A percentile compares a stretch with the other conserved stretches of the same genome.
Conservation (phyloP, 2,329 filamentous ascomycete genomes). For the Geoglossum cookeanum region DNA sequence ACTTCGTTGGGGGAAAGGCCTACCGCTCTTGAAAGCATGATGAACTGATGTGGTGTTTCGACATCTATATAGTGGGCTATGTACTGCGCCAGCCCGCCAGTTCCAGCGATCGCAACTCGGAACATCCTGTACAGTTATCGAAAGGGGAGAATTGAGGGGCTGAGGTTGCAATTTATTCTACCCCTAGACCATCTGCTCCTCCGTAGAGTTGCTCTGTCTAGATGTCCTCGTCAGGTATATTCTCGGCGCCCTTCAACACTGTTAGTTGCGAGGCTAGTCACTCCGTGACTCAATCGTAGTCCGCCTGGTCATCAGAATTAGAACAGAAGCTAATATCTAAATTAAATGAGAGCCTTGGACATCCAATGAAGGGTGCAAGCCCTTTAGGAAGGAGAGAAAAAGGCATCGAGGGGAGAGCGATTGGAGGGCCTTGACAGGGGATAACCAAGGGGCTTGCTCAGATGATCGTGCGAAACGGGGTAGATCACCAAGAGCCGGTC, state of each 20-base stretch:
- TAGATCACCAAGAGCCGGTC: neutral
- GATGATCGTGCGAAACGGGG: neutral
- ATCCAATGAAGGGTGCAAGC: neutral
- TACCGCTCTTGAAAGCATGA: conserved; percentile 50
- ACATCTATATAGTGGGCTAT: conserved; percentile 39
- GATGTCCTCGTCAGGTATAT: neutral
- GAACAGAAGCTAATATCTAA: neutral
- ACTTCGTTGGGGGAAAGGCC: conserved; percentile 10
- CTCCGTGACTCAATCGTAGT: neutral
- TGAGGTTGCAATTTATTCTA: neutral
- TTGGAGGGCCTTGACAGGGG: neutral
- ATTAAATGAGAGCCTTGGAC: neutral
- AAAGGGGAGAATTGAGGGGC: neutral
- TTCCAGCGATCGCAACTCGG: conserved; percentile 43
- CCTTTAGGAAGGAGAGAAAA: neutral
- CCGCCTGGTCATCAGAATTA: neutral
- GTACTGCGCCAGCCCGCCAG: conserved; percentile 36
- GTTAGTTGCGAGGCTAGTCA: neutral
- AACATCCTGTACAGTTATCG: conserved; percentile 23
- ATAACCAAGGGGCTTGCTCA: neutral
- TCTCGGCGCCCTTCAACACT: neutral
- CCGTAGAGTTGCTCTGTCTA: neutral
- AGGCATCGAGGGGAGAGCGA: neutral
- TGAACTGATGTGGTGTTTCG: conserved; percentile 44
- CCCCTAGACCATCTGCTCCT: neutral